These are phyloP conservation scores for Euphorbia pulcherrima DNA, from an alignment of 345 rosid species.

Conservation along the genomic window DNA sequence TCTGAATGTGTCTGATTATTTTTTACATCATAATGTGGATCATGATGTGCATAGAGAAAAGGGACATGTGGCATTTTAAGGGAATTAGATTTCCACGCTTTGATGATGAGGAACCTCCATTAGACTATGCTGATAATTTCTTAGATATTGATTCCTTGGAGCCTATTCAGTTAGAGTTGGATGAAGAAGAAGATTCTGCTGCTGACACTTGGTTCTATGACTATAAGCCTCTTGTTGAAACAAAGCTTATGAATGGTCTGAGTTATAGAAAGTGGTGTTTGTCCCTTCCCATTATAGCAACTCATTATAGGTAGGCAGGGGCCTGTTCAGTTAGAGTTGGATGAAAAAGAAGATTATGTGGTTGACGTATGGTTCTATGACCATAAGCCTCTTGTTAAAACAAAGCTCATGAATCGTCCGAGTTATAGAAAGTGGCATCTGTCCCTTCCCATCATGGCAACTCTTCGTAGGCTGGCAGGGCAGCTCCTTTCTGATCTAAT, in stretches of 20 bases:
- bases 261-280: constrained; percentile 99
- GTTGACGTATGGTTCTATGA: too few species aligned
- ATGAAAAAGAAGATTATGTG: constrained; percentile 96
- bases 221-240: constrained; percentile 95
- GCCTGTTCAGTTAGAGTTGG: constrained; percentile 88
- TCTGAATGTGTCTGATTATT: constrained; percentile 1
- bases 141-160: constrained; percentile 96
- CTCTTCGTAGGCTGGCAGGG: too few species aligned
- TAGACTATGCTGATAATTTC: constrained; percentile 97
- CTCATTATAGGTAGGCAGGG: constrained; percentile 92
- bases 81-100: constrained; percentile 99
- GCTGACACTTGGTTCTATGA: constrained; percentile 97
- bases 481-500: constrained; percentile 92
- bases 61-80: constrained; percentile 97
- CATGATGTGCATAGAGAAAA: constrained; percentile 99
- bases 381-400: too few species aligned
- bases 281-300: constrained; percentile 97
- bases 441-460: too few species aligned
- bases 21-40: constrained; percentile 77
- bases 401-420: too few species aligned
- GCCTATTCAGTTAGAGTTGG: constrained; percentile 89
- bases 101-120: constrained; percentile 98
- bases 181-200: constrained; percentile 97
- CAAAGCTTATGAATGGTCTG: constrained; percentile 96
- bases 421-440: too few species aligned